Evolutionary conservation across 345 rosid genomes (phyloP).

Genomic region (Eucalyptus sp.): DNA sequence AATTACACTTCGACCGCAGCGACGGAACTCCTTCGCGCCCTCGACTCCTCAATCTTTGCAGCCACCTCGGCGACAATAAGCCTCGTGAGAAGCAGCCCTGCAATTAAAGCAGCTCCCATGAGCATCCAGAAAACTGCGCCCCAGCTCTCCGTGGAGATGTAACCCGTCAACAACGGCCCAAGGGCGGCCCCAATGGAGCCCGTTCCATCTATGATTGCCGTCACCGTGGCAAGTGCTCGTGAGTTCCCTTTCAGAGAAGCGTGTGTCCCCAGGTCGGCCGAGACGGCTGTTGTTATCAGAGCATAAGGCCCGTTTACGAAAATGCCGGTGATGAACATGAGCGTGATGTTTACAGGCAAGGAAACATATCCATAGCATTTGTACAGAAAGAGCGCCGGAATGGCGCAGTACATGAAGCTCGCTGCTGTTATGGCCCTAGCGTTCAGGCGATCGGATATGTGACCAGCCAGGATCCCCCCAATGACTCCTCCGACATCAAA

Average conservation of each 20-base stretch:
- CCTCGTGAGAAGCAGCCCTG: constrained; percentile 73
- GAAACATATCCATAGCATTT: constrained; percentile 67
- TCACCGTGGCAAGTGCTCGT: constrained; percentile 82
- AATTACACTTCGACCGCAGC: neutral
- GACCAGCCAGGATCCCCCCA: constrained; percentile 91
- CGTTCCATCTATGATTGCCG: constrained; percentile 95
- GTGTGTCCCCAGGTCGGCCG: constrained; percentile 89
- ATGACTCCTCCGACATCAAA: constrained; percentile 93
- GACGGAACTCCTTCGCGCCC: neutral
- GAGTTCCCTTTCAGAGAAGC: constrained; percentile 75
- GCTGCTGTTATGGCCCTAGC: constrained; percentile 92
- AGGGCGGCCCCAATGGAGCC: constrained; percentile 96
- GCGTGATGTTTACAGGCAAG: constrained; percentile 35
- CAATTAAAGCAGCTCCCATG: constrained; percentile 76
- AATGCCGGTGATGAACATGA: constrained; percentile 80
- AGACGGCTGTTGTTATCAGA: constrained; percentile 84
- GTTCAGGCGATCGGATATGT: constrained; percentile 65
- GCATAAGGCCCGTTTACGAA: constrained; percentile 91
- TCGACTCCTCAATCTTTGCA: constrained; percentile 46
- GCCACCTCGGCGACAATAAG: constrained; percentile 75
- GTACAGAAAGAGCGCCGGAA: constrained; percentile 76
- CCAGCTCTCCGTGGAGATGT: constrained; percentile 81
- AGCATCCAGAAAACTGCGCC: constrained; percentile 78
- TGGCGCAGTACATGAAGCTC: constrained; percentile 77
- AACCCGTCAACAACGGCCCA: constrained; percentile 83